These are phyloP conservation scores for Auxenochlorella pyrenoidosa DNA, from an alignment of 139 green algal genomes.

Conservation along the genomic window DNA sequence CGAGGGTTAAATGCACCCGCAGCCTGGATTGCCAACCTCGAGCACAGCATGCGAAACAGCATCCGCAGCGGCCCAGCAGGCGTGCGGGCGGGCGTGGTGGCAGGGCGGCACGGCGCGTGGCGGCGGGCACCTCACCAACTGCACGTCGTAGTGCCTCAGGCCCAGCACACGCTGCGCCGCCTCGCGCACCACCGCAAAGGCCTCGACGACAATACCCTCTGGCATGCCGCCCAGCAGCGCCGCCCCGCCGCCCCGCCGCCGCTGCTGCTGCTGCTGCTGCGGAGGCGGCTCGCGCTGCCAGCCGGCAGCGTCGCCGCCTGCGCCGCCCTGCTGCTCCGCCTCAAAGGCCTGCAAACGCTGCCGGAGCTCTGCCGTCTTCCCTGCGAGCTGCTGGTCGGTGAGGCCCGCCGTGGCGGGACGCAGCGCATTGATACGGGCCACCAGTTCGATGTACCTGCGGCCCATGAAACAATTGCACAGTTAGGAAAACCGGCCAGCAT, in stretches of 20 bases:
- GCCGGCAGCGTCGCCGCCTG: background rate
- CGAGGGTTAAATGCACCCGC: background rate
- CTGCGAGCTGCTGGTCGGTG: slow-evolving; percentile 80
- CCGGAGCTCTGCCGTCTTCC: slow-evolving; percentile 77
- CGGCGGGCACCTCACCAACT: slow-evolving; percentile 65
- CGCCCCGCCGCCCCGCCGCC: background rate
- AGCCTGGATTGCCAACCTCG: background rate
- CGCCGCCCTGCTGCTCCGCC: no score
- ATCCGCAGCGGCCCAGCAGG: background rate
- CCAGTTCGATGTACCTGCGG: slow-evolving; percentile 50
- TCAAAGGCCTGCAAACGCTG: background rate
- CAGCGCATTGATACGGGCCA: slow-evolving; percentile 86
- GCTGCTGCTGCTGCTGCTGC: slow-evolving; percentile 18
- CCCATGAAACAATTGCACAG: no score
- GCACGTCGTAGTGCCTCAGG: slow-evolving; percentile 95
- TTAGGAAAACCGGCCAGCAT: no score
- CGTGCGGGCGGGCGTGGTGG: background rate
- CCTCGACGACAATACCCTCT: slow-evolving; percentile 78
- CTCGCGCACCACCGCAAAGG: slow-evolving; percentile 95
- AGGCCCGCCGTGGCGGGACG: slow-evolving; percentile 71
- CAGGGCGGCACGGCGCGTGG: no score
- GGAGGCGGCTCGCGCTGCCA: background rate
- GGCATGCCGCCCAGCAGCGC: slow-evolving; percentile 42
- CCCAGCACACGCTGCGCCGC: slow-evolving; percentile 83
- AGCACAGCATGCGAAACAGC: no score